phyloP scores from a whole-genome alignment of 2,329 filamentous ascomycete species.

The Trichoderma citrinoviride region DNA sequence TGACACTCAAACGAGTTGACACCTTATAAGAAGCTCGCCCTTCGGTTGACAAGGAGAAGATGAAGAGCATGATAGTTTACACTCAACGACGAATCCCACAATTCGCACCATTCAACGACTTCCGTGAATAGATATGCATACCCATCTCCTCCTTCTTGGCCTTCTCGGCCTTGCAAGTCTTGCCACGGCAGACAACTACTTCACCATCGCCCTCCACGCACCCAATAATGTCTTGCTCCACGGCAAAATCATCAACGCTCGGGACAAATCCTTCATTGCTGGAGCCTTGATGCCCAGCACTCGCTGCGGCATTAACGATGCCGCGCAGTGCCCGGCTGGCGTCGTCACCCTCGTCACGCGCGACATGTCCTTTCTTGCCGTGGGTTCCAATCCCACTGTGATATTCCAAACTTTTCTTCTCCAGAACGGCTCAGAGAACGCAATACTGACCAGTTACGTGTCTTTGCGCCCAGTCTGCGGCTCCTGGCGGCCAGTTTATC shows the following conservation, averaged over 20 bases:
- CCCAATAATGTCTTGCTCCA: slow-evolving; percentile 28
- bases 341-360: slow-evolving; percentile 30
- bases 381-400: slow-evolving; percentile 10
- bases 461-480: slow-evolving; percentile 42
- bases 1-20: neutral
- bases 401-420: too few species aligned
- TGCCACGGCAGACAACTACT: slow-evolving; percentile 24
- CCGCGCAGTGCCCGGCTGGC: slow-evolving; percentile 30
- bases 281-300: slow-evolving; percentile 31
- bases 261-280: slow-evolving; percentile 30
- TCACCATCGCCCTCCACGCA: slow-evolving; percentile 29
- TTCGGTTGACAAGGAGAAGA: neutral
- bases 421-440: too few species aligned
- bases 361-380: slow-evolving; percentile 32
- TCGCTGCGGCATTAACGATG: slow-evolving; percentile 26
- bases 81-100: too few species aligned
- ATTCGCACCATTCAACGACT: neutral
- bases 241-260: slow-evolving; percentile 31
- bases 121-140: neutral
- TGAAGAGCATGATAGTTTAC: too few species aligned
- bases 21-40: neutral
- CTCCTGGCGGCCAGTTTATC: slow-evolving; percentile 62
- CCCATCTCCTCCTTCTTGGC: neutral
- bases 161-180: slow-evolving; percentile 7
- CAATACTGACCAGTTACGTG: neutral